These are phyloP conservation scores for Trametes cubensis DNA, from an alignment of 768 basidiomycete genomes.

Conservation along the genomic window DNA sequence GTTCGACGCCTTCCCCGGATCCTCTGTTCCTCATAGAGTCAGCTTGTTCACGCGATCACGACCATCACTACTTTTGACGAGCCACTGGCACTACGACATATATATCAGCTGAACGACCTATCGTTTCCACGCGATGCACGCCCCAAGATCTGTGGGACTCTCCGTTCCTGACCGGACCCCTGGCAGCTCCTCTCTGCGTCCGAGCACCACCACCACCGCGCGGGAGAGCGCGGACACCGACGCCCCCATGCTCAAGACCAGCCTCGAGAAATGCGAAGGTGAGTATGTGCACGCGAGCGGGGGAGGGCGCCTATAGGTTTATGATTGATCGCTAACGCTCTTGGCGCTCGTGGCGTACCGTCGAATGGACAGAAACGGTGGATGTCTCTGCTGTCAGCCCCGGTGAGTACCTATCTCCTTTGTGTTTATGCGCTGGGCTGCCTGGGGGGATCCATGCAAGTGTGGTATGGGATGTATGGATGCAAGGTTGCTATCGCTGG, in stretches of 20 bases:
- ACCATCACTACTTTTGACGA: not conserved
- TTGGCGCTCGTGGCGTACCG: too few relatives aligned
- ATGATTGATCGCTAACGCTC: not conserved
- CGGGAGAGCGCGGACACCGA: constrained; percentile 4
- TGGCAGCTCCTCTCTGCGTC: not conserved
- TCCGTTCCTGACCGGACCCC: not conserved
- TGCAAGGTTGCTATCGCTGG: too few relatives aligned
- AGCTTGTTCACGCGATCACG: constrained; percentile 10
- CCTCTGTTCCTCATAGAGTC: not conserved
- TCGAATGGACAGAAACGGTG: too few relatives aligned
- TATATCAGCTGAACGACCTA: constrained; percentile 7
- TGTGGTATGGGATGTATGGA: too few relatives aligned
- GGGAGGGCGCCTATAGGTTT: too few relatives aligned
- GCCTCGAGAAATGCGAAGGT: constrained; percentile 10
- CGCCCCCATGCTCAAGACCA: constrained; percentile 13
- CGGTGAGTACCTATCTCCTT: too few relatives aligned
- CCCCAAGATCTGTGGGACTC: not conserved
- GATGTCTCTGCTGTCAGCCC: too few relatives aligned
- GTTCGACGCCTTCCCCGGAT: not conserved
- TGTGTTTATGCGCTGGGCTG: too few relatives aligned
- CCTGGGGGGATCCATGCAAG: too few relatives aligned
- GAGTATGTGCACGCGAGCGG: not conserved
- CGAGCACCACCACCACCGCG: not conserved
- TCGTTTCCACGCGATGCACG: constrained; percentile 1
- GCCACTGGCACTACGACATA: constrained; percentile 1